Conservation (phyloP, 345 rosid genomes). For the Gossypium raimondii region DNA sequence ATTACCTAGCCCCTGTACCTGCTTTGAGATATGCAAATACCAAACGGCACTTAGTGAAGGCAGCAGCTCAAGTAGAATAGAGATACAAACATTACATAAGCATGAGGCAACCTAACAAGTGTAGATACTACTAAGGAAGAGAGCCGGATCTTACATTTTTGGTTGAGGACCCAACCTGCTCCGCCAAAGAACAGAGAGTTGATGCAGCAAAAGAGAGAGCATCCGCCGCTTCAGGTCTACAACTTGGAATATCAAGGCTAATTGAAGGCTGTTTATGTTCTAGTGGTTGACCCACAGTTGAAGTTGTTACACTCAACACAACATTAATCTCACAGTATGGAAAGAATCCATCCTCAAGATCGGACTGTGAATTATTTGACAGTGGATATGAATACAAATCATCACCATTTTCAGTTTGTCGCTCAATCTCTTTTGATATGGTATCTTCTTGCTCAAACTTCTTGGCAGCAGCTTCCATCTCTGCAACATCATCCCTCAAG, state of each 20-base stretch:
- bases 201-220: constrained; percentile 42
- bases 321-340: constrained; percentile 24
- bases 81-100: neutral
- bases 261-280: constrained; percentile 16
- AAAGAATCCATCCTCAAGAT: constrained; percentile 46
- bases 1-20: constrained; percentile 44
- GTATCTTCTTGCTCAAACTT: constrained; percentile 67
- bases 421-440: constrained; percentile 33
- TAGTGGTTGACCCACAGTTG: constrained; percentile 1
- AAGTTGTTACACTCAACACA: neutral
- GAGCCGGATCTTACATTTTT: constrained; percentile 46
- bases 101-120: neutral
- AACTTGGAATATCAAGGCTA: constrained; percentile 19
- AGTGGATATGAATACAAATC: constrained; percentile 51
- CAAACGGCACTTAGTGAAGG: neutral
- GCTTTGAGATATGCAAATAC: constrained; percentile 21
- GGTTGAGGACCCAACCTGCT: constrained; percentile 34
- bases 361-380: constrained; percentile 28
- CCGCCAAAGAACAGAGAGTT: constrained; percentile 37
- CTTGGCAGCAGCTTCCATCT: constrained; percentile 81
- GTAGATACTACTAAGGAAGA: constrained; percentile 6
- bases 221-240: constrained; percentile 20
- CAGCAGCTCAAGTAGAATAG: neutral
- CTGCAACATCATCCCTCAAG: constrained; percentile 66
- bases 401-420: constrained; percentile 35